Base-by-base conservation (phyloP, 2,329 filamentous ascomycete genomes). In the Spiromastix sp. region DNA sequence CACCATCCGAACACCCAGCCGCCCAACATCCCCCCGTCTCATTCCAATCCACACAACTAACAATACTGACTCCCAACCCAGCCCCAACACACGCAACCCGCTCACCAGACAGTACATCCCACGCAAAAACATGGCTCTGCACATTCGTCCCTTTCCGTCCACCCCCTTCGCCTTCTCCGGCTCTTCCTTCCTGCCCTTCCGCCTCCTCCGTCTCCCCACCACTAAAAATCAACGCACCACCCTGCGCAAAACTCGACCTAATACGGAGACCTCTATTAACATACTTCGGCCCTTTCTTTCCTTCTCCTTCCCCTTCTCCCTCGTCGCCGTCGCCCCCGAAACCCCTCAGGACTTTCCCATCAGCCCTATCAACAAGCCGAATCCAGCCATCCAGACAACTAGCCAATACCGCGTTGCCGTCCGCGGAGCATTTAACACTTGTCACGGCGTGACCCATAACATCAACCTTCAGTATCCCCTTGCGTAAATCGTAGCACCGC, bases 31-130 rank as follows among this genome's bases (percentile, higher is more conserved):
- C 47, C 4, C 45, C 56, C 30, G 49, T 55, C 39, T 62, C 58
- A 45, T 64, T 66, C 59, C 60, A 65, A n/a, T 60, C 55, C 32
- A 66, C 61, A 42, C 58, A 61, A 42, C 61, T 64, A 4, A 63
- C 61, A 7, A 55, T 61, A 42, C 60, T 63, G n/a, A 63, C 56
- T 5, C 52, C 50, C 15, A 51, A 44, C 3, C 58, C 61, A 38
- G 53, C 55, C 29, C 54, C 47, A 10, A 94, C 60, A 44, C 66
- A 74, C 20, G 81, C 74, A 39, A 75, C 66, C 33, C 82, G 54
- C 36, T 77, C 72, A 1, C 85, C 87, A 4, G 72, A 80, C 36
- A 94, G 56, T 13, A 93, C 63, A 61, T 95, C 86, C 89, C 89
- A 96, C 2, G 77, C 84, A 45, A 63, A 61, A 3, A 60, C 50